These are phyloP conservation scores for Kazachstania taianensis DNA, from an alignment of 805 yeast species.

Conservation along the genomic window DNA sequence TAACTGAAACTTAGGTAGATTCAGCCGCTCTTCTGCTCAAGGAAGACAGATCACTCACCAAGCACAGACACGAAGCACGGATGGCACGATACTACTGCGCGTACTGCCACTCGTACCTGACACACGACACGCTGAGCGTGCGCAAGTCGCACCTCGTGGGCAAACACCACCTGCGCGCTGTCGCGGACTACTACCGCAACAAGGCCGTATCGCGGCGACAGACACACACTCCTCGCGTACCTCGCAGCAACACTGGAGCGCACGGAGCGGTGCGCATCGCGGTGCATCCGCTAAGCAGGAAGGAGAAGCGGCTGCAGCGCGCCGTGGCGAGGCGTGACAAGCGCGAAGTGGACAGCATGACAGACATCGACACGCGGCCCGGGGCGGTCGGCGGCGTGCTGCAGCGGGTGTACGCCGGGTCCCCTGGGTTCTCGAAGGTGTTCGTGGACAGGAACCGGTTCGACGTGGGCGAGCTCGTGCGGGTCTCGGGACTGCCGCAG, in stretches of 20 bases:
- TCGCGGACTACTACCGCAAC: slow-evolving; percentile 65
- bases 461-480: slow-evolving; percentile 22
- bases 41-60: too few species aligned
- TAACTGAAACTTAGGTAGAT: too few species aligned
- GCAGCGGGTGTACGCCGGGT: slow-evolving; percentile 17
- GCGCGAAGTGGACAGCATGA: slow-evolving; percentile 11
- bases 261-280: slow-evolving; percentile 3
- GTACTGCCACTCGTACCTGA: slow-evolving; percentile 70
- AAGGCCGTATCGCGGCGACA: slow-evolving; percentile 4
- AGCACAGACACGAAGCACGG: not conserved
- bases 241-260: slow-evolving; percentile 20
- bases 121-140: slow-evolving; percentile 85
- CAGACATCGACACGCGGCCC: not conserved
- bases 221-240: not conserved
- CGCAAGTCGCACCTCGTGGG: slow-evolving; percentile 73
- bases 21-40: too few species aligned
- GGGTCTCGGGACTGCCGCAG: slow-evolving; percentile 18
- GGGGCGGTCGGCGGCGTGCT: not conserved
- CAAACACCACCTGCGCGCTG: slow-evolving; percentile 59
- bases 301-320: slow-evolving; percentile 12
- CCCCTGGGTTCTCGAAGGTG: slow-evolving; percentile 26
- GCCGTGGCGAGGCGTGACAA: slow-evolving; percentile 11
- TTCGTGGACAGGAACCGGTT: slow-evolving; percentile 18
- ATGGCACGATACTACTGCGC: slow-evolving; percentile 77
- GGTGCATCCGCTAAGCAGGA: slow-evolving; percentile 5